Percentiles rank a stretch among this genome's conserved stretches.
Evolutionary conservation across 768 basidiomycete species (phyloP).

Genomic region (Agrocybe pediades): DNA sequence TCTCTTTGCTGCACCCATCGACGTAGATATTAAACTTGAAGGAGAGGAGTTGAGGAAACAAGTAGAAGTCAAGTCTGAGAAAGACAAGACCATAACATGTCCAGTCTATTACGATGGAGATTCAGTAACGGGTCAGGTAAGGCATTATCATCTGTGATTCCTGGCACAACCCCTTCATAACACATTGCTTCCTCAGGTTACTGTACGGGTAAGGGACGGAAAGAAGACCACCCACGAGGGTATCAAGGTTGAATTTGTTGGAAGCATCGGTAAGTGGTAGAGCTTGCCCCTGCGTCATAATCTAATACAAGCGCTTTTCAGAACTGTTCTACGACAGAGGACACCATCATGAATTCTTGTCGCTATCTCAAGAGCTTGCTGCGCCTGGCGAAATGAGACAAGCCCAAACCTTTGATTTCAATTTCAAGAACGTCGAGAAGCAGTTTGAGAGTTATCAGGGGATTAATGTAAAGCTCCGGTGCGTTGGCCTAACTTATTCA

Average conservation of each 20-base stretch:
- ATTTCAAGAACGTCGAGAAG: constrained; percentile 99
- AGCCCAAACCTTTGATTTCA: constrained; percentile 94
- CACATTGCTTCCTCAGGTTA: constrained; percentile 50
- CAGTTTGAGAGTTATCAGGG: constrained; percentile 98
- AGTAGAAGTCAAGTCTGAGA: constrained; percentile 87
- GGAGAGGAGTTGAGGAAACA: constrained; percentile 87
- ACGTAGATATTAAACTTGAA: constrained; percentile 87
- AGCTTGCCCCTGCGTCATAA: background rate
- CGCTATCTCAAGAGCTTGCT: constrained; percentile 92
- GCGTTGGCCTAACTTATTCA: constrained; percentile 24
- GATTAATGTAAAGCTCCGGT: constrained; percentile 98
- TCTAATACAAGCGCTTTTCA: constrained; percentile 24
- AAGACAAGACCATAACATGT: constrained; percentile 82
- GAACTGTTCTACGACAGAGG: constrained; percentile 97
- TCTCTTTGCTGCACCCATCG: constrained; percentile 91
- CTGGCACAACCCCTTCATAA: background rate
- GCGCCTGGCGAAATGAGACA: constrained; percentile 97
- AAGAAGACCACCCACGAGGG: constrained; percentile 95
- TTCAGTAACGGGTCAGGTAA: constrained; percentile 83
- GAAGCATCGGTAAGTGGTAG: constrained; percentile 79
- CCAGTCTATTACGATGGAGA: constrained; percentile 98
- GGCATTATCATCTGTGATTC: background rate
- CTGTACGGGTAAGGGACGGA: constrained; percentile 89
- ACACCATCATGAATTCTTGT: constrained; percentile 97
- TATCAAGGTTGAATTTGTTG: constrained; percentile 97